Base-by-base conservation (phyloP, 2,329 filamentous ascomycete species). In the Chaetomiaceae sp. region DNA sequence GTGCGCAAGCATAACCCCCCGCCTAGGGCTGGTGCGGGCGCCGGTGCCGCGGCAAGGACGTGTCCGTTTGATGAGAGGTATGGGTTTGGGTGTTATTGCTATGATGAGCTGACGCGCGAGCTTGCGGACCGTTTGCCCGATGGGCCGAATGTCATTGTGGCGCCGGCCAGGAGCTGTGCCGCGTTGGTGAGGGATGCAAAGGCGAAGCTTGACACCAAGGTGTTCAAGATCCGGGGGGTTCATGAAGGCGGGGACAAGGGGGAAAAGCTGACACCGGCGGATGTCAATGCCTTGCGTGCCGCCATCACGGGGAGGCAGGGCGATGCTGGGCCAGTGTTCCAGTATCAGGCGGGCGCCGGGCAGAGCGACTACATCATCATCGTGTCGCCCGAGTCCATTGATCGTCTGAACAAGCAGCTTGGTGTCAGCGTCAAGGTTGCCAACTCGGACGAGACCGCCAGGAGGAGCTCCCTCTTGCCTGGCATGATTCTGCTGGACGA, bases 401-500 rank as follows among this genome's bases (percentile, higher is more conserved):
- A 30, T 4, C 41, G 45, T 4, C 52, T 60, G 9, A 52, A 44
- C 16, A 20, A 6, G 27, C 36, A n/a, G 33, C 50, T 58, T 32
- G 34, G 4, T 5, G 33, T 44, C 10, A 20, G 51, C 0, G 42
- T 58, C 37, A 51, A 45, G 25, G 18, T 43, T 4, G 2, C 42
- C 13, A n/a, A 23, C 10, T 9, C 36, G 14, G 48, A 14, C n/a
- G 40, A 27, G 2, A 10, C 11, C n/a, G 27, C 11, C 14, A 56
- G 51, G 23, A 62, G 41, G 44, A 41, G 36, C n/a, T 49, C 47
- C 3, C 38, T 61, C 14, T 2, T 59, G 18, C 59, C 61, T 2
- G 58, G 58, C 8, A 41, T 59, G 23, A 36, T 62, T 6, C 38
- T 62, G 41, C 47, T 61, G 34, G 61, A 62, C 42, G 61, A 62